Conservation (phyloP, 495 filamentous ascomycete species). For the Hypoxylon fragiforme region DNA sequence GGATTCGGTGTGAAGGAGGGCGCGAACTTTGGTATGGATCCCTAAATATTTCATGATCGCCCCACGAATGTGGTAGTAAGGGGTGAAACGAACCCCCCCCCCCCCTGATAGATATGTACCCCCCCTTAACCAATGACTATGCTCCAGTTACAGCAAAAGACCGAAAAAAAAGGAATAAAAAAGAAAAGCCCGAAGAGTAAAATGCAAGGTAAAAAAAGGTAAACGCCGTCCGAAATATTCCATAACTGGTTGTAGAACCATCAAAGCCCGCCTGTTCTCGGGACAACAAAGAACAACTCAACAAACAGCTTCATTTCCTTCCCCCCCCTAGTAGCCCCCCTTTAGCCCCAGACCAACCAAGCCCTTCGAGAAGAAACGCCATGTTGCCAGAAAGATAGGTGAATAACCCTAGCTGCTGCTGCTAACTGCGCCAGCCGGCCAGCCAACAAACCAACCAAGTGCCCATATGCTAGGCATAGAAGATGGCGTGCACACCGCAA, state of each 20-base stretch:
- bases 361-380: constrained; percentile 23
- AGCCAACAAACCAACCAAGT: constrained; percentile 1
- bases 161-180: no score
- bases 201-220: constrained; percentile 26
- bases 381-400: constrained; percentile 17
- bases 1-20: neutral
- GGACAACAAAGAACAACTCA: constrained; percentile 6
- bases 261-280: constrained; percentile 14
- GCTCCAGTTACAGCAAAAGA: constrained; percentile 11
- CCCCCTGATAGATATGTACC: constrained; percentile 13
- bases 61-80: constrained; percentile 5
- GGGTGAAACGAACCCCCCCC: constrained; percentile 1
- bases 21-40: neutral
- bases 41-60: constrained; percentile 14
- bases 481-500: neutral
- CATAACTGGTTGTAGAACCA: constrained; percentile 14
- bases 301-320: no score
- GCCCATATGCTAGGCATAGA: constrained; percentile 9
- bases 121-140: constrained; percentile 19
- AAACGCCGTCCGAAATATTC: constrained; percentile 17
- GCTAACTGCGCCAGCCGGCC: constrained; percentile 3
- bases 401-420: constrained; percentile 13
- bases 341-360: constrained; percentile 11
- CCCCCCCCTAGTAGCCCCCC: no score
- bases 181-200: constrained; percentile 10